A percentile compares a stretch with the other conserved stretches of the same genome.
phyloP scores from a whole-genome alignment of 2,329 filamentous ascomycete genomes.

The Colletotrichum sp. region DNA sequence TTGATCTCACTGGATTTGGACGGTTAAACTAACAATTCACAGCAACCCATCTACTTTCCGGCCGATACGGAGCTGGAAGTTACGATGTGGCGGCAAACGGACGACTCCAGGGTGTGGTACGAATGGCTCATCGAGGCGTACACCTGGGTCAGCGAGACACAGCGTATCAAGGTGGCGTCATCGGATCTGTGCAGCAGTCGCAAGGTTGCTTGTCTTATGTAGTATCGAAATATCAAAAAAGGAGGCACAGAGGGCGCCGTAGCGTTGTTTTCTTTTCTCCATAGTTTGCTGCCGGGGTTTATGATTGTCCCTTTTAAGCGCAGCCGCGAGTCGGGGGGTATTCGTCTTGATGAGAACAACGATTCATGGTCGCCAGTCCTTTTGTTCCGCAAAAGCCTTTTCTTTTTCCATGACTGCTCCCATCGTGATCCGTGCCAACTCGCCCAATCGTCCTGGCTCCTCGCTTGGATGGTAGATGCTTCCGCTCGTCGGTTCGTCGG shows the following conservation, averaged over 20 bases:
- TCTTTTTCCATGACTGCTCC: background rate
- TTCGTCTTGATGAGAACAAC: background rate
- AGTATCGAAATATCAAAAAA: conserved; percentile 19
- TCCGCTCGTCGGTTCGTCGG: background rate
- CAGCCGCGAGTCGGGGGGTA: conserved; percentile 1
- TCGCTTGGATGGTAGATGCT: background rate
- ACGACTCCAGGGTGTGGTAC: conserved; percentile 97
- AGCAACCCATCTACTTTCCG: conserved; percentile 87
- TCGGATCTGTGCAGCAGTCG: conserved; percentile 73
- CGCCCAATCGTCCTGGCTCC: background rate
- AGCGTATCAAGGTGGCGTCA: conserved; percentile 68
- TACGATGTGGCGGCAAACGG: conserved; percentile 95
- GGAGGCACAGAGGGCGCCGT: conserved; percentile 7
- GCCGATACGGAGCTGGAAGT: conserved; percentile 85
- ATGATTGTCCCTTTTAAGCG: background rate
- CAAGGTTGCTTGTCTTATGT: conserved; percentile 76
- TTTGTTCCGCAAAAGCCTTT: background rate
- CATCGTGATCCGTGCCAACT: background rate
- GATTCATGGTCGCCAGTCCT: conserved; percentile 1
- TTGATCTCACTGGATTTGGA: background rate
- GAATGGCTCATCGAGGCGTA: conserved; percentile 96
- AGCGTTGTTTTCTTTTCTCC: background rate
- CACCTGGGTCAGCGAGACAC: conserved; percentile 63
- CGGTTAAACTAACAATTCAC: background rate
- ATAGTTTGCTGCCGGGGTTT: conserved; percentile 3